Percentiles rank a stretch among this genome's conserved stretches.
Conservation (phyloP, 2,329 filamentous ascomycete species). For the Talaromyces pinophilus region DNA sequence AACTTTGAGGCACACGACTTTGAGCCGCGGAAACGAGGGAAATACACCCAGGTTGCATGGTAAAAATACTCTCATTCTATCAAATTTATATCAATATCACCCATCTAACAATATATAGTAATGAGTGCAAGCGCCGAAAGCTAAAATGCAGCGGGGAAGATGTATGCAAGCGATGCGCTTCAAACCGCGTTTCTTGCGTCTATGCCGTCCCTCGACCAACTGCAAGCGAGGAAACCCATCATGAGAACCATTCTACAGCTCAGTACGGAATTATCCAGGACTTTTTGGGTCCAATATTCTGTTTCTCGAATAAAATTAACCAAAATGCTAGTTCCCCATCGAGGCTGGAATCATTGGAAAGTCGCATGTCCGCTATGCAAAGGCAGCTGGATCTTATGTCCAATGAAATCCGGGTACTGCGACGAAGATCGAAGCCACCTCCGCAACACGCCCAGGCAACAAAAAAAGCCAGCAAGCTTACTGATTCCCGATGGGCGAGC, state of each 20-base stretch:
- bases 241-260: neutral
- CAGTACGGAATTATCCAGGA: neutral
- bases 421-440: neutral
- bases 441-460: constrained; percentile 15
- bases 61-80: constrained; percentile 23
- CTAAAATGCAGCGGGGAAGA: constrained; percentile 23
- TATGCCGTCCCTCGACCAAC: constrained; percentile 11
- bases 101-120: constrained; percentile 4
- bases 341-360: constrained; percentile 27
- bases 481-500: constrained; percentile 21
- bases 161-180: constrained; percentile 20
- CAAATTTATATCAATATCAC: neutral
- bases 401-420: constrained; percentile 32
- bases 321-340: neutral
- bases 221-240: neutral
- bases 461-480: constrained; percentile 6
- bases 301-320: neutral
- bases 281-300: neutral
- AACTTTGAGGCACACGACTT: neutral
- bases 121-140: constrained; percentile 24
- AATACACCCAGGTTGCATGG: constrained; percentile 41
- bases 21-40: constrained; percentile 33
- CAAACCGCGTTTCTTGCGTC: constrained; percentile 17
- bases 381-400: constrained; percentile 36
- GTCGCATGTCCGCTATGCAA: constrained; percentile 32